Percentiles rank a stretch among this genome's conserved stretches.
Conservation (phyloP, 192 early-diverging fungal genomes). For the Coemansia sp. region DNA sequence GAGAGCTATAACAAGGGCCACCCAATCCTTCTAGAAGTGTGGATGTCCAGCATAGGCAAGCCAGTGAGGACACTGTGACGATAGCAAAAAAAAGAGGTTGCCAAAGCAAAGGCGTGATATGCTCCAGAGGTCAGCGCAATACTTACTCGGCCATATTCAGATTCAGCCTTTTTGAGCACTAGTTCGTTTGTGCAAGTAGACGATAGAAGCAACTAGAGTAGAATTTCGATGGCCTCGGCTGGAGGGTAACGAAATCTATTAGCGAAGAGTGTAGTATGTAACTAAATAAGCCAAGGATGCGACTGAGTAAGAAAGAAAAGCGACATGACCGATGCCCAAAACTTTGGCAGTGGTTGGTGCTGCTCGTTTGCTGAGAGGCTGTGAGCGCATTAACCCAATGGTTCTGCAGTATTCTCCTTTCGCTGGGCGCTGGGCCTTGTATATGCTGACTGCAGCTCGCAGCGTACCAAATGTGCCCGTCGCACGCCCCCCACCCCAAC, state of each 20-base stretch:
- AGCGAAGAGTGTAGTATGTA: conserved; percentile 6
- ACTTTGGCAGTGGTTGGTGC: too few species aligned
- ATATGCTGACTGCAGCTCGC: too few species aligned
- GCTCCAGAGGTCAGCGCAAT: background rate
- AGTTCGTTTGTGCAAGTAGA: conserved; percentile 19
- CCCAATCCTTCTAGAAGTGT: too few species aligned
- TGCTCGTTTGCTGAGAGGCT: too few species aligned
- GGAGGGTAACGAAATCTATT: conserved; percentile 32
- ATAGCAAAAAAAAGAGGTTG: background rate
- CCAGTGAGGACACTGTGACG: background rate
- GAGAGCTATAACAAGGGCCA: too few species aligned
- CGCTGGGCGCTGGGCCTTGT: too few species aligned
- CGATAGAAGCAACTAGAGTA: background rate
- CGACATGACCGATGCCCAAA: too few species aligned
- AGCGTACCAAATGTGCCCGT: too few species aligned
- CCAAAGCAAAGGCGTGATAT: background rate
- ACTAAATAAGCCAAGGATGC: conserved; percentile 22
- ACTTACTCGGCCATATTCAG: conserved; percentile 54
- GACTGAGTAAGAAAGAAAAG: conserved; percentile 24
- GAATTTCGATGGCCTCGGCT: conserved; percentile 38
- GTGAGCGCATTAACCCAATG: too few species aligned
- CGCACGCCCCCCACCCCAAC: conserved; percentile 8
- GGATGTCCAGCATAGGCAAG: too few species aligned
- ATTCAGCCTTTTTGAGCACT: conserved; percentile 11
- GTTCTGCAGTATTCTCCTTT: too few species aligned